Evolutionary conservation across 2,329 filamentous ascomycete genomes (phyloP), one percentile per base, ranked within the genome.

Genomic region (Didymella sp.): DNA sequence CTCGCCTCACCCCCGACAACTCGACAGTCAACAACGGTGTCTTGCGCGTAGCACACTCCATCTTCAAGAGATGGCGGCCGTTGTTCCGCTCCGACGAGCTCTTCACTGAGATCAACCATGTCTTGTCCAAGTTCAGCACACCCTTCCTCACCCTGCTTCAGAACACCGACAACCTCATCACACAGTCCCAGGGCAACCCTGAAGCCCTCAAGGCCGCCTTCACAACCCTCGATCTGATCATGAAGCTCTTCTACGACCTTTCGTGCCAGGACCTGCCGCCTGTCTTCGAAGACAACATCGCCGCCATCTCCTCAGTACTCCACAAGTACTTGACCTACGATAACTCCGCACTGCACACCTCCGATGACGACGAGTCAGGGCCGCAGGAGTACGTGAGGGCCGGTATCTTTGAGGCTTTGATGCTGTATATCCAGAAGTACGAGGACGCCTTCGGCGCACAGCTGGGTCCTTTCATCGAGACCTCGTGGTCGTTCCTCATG

Each of bases 231-330:
- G 93, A 94, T 74, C 83, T 98, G 49, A 86, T 96, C 66, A 83
- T 97, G 67, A 96, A 96, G 80, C 87, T 99, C 45, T 87, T 98
- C 73, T 95, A 95, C 79, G 96, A 99, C 77, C 87, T 99, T 49
- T 97, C 93, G n/a, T 96, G 89, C 73, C 96, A 99, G 75, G 95
- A 99, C 76, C 84, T 99, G 67, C 92, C 95, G 15, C 93, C 94
- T 2, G 88, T 95, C 66, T 96, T 99, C 75, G 95, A 99, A 80
- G 89, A 96, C 63, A 90, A 96, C 72, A 84, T 99, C 19, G 78
- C 82, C 44, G 85, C 86, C 61, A 90, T 99, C 63, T 89, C 91
- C 17, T 81, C 84, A 21, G 82, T 98, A 13, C 83, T 98, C 15
- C 89, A 96, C 79, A 98, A 96, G 77, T 99, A 99, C 76, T 84